Conservation (phyloP, 2,329 filamentous ascomycete species). For the Colletotrichum plurivorum region DNA sequence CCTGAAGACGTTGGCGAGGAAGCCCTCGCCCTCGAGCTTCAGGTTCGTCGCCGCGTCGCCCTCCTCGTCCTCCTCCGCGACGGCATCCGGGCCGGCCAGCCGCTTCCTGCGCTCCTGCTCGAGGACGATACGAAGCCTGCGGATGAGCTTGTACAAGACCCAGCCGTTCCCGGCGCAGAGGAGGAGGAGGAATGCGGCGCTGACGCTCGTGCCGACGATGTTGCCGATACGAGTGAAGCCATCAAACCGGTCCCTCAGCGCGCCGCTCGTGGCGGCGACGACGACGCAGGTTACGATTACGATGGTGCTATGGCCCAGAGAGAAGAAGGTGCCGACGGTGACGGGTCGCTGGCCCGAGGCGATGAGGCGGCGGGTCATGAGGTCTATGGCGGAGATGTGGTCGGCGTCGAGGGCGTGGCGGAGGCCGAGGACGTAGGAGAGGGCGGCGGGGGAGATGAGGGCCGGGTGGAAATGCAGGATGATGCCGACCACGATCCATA, state of each 20-base stretch:
- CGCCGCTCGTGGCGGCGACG: constrained; percentile 90
- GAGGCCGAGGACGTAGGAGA: constrained; percentile 90
- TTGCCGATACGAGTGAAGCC: constrained; percentile 85
- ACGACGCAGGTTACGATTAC: constrained; percentile 92
- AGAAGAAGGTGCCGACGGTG: constrained; percentile 95
- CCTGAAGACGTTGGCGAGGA: constrained; percentile 79
- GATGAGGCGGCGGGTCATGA: constrained; percentile 92
- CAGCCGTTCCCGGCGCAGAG: constrained; percentile 88
- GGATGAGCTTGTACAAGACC: constrained; percentile 84
- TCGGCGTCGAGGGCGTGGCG: constrained; percentile 98
- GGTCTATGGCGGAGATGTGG: constrained; percentile 88
- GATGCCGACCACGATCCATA: constrained; percentile 69
- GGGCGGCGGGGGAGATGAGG: constrained; percentile 83
- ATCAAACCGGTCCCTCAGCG: constrained; percentile 85
- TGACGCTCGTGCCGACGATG: constrained; percentile 91
- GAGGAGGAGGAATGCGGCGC: constrained; percentile 84
- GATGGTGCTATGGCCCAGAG: constrained; percentile 92
- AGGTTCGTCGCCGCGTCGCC: constrained; percentile 63
- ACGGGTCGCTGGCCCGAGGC: constrained; percentile 88
- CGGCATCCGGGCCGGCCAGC: constrained; percentile 44
- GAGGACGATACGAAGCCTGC: constrained; percentile 76
- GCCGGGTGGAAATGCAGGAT: constrained; percentile 68
- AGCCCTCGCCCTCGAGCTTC: constrained; percentile 82
- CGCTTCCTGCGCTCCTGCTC: constrained; percentile 49
- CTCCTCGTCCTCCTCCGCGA: constrained; percentile 45